These are phyloP conservation scores for Rhododendron ferrugineum DNA, from an alignment of 148 eudicot species.

Conservation along the genomic window DNA sequence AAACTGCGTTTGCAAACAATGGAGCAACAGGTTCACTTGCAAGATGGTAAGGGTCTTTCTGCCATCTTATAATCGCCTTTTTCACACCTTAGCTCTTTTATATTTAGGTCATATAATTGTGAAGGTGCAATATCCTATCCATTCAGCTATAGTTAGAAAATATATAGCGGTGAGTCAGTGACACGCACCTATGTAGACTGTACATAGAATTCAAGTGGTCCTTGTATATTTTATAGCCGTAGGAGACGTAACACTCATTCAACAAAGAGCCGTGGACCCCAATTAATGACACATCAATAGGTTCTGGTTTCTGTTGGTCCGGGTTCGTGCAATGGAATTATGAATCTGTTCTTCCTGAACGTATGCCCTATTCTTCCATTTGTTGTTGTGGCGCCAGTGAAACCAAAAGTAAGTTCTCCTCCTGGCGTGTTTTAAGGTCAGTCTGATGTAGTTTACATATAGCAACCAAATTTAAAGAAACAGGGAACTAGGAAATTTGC, in stretches of 20 bases:
- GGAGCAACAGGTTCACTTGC: constrained; percentile 97
- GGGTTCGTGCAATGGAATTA: not conserved
- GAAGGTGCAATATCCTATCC: not conserved
- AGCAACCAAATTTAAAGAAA: not conserved
- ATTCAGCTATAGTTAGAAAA: not conserved
- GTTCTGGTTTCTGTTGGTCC: not conserved
- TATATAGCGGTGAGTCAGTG: not conserved
- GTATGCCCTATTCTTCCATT: not conserved
- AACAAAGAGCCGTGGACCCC: not conserved
- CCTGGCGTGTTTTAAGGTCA: not conserved
- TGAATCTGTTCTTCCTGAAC: not conserved
- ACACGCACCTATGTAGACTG: not conserved
- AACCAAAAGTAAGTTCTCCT: not conserved
- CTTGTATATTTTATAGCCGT: not conserved
- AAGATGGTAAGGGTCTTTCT: constrained; percentile 60
- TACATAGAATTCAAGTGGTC: not conserved
- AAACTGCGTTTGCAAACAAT: constrained; percentile 88
- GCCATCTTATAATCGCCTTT: not conserved
- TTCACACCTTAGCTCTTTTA: not conserved
- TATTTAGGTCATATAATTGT: not conserved
- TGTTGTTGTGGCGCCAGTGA: not conserved
- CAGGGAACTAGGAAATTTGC: not conserved
- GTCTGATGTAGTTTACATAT: not conserved
- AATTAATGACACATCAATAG: not conserved
- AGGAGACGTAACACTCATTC: not conserved